These are phyloP conservation scores for Termitomyces sp. DNA, from an alignment of 768 basidiomycete species.

Conservation along the genomic window DNA sequence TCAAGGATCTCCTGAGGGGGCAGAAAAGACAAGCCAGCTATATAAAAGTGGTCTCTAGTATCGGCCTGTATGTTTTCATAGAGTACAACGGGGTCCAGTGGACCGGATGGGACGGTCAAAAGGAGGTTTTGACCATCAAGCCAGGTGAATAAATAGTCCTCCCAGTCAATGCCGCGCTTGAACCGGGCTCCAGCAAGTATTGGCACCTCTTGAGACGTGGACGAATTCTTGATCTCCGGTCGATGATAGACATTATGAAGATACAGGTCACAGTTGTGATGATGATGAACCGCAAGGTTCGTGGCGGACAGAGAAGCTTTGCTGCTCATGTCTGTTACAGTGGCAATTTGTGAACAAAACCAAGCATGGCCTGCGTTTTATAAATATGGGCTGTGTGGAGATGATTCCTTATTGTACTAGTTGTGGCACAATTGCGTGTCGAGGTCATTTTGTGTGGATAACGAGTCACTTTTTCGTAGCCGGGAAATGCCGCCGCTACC, in stretches of 20 bases:
- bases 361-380: not conserved
- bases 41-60: conserved; percentile 41
- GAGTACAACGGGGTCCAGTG: conserved; percentile 29
- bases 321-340: conserved; percentile 24
- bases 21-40: conserved; percentile 39
- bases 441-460: no score
- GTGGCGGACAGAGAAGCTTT: conserved; percentile 41
- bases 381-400: not conserved
- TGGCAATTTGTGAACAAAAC: no score
- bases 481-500: no score
- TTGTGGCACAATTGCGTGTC: no score
- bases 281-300: conserved; percentile 42
- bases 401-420: not conserved
- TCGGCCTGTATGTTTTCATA: conserved; percentile 41
- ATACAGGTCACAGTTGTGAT: conserved; percentile 44
- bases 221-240: not conserved
- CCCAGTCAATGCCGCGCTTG: conserved; percentile 45
- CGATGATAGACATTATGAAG: conserved; percentile 37
- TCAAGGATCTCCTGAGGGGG: conserved; percentile 35
- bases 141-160: conserved; percentile 36
- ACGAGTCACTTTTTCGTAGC: no score
- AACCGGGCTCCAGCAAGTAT: conserved; percentile 27
- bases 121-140: conserved; percentile 38
- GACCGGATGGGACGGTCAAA: conserved; percentile 34
- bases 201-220: conserved; percentile 24